phyloP scores from a whole-genome alignment of 176 grass and related monocot genomes.

The Oryza australiensis region DNA sequence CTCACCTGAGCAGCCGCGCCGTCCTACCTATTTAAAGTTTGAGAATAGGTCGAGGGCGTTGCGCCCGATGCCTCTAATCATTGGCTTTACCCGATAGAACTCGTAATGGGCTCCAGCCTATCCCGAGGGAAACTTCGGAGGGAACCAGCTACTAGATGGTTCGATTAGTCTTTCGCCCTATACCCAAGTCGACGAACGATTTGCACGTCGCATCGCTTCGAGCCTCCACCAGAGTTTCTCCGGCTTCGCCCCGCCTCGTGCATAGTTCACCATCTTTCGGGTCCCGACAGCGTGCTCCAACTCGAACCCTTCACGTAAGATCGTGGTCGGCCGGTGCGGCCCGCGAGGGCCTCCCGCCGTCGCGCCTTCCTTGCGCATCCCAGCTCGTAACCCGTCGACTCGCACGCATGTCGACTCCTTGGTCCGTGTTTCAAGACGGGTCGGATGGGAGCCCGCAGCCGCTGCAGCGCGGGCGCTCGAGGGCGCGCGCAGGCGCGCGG shows the following conservation, averaged over 20 bases:
- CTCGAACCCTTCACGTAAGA: no score
- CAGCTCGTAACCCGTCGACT: slow-evolving; percentile 28
- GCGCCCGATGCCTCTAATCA: not conserved
- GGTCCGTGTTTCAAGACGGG: slow-evolving; percentile 83
- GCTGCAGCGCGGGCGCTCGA: no score
- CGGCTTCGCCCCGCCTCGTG: slow-evolving; percentile 47
- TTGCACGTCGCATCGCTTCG: no score
- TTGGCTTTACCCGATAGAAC: not conserved
- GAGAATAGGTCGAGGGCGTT: no score
- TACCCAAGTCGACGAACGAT: slow-evolving; percentile 82
- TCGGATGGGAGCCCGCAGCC: slow-evolving; percentile 46
- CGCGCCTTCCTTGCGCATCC: no score
- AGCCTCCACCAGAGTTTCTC: slow-evolving; percentile 77
- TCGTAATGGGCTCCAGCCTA: slow-evolving; percentile 25
- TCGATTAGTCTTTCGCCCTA: slow-evolving; percentile 82
- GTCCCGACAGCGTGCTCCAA: slow-evolving; percentile 64
- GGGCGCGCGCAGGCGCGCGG: no score
- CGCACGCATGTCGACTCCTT: slow-evolving; percentile 72
- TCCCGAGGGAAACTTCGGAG: slow-evolving; percentile 55
- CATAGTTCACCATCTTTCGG: slow-evolving; percentile 91
- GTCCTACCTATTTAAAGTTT: no score
- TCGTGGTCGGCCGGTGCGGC: no score
- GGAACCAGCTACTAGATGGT: slow-evolving; percentile 67
- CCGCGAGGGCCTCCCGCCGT: no score
- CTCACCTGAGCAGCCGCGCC: slow-evolving; percentile 3